Base-by-base conservation (phyloP, 371 early-diverging fungal genomes). In the Nematocida sp. region DNA sequence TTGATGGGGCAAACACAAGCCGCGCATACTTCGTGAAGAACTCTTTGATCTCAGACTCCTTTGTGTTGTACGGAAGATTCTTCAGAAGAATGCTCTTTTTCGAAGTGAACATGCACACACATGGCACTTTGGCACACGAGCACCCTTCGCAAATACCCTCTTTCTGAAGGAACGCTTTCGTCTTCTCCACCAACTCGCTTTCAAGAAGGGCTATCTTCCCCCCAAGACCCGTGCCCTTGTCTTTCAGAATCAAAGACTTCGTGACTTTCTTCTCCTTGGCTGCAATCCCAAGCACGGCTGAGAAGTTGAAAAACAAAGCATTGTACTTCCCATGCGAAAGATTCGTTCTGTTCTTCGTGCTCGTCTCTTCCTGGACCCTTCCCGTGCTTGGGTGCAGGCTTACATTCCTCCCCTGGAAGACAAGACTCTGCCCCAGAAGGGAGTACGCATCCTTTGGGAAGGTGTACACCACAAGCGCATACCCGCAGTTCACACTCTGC, bases 281-380 rank as follows among this genome's bases (percentile, higher is more conserved):
- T 38, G 70, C 78, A 8, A 48, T 43, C 17, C 81, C 80, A n/a
- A 82, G 67, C 25, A 83, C 52, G n/a, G 79, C 55, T 34, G 80
- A 54, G 74, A 83, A 83, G 63, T 78, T 77, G 60, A 83, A 83
- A 64, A 83, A 83, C 1, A 82, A 45, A 13, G 80, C 48, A 31
- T 79, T 82, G 58, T 78, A 83, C 38, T 80, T 58, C 25, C 67
- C 67, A n/a, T 50, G 54, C 3, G 67, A 56, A 21, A 31, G 19
- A 31, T 67, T 67, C 17, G 46, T 32, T 38, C 21, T 55, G 54
- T 67, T 67, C 38, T 67, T 67, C 19, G 17, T 31, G 23, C 46
- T 55, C 23, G 25, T 45, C 7, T 54, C 57, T 25, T 67, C 54
- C n/a, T 46, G 23, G 3, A 43, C 32, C 3, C 27, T 70, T 51